These are phyloP conservation scores for Termitomyces sp. DNA, from an alignment of 768 basidiomycete genomes.

Conservation along the genomic window DNA sequence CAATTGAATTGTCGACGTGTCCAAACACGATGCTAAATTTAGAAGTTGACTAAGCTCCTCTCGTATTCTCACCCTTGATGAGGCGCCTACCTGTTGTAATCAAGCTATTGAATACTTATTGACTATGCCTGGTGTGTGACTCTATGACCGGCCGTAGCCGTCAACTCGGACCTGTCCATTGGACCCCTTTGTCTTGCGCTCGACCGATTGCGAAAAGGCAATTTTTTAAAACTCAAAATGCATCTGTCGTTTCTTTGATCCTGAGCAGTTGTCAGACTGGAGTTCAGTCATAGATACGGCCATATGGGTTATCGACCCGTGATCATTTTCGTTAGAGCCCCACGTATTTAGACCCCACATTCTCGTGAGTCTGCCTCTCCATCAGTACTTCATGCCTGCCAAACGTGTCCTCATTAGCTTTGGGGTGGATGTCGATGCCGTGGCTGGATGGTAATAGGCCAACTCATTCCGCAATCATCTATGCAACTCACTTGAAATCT, in stretches of 20 bases:
- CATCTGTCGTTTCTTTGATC: not conserved
- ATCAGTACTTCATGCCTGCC: constrained; percentile 32
- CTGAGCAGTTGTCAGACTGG: not conserved
- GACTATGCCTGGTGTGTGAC: too few relatives aligned
- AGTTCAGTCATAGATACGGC: not conserved
- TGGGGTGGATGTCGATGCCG: constrained; percentile 74
- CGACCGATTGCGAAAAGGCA: not conserved
- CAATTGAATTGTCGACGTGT: constrained; percentile 14
- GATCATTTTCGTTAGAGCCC: not conserved
- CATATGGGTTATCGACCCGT: not conserved
- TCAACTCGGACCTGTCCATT: not conserved
- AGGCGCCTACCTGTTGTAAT: not conserved
- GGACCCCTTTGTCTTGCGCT: not conserved
- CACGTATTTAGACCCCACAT: not conserved
- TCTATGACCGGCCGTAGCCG: too few relatives aligned
- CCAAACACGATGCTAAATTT: constrained; percentile 12
- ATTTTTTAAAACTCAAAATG: not conserved
- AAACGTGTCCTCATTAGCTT: constrained; percentile 52
- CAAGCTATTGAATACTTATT: too few relatives aligned
- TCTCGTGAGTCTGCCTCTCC: not conserved
- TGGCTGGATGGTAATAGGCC: constrained; percentile 56
- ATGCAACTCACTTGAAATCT: not conserved
- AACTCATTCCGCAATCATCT: not conserved
- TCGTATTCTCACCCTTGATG: not conserved
- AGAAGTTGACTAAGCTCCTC: constrained; percentile 10